A percentile compares a stretch with the other conserved stretches of the same genome.
Evolutionary conservation across 331 rosid species (phyloP).

Genomic region (Arachis monticola): DNA sequence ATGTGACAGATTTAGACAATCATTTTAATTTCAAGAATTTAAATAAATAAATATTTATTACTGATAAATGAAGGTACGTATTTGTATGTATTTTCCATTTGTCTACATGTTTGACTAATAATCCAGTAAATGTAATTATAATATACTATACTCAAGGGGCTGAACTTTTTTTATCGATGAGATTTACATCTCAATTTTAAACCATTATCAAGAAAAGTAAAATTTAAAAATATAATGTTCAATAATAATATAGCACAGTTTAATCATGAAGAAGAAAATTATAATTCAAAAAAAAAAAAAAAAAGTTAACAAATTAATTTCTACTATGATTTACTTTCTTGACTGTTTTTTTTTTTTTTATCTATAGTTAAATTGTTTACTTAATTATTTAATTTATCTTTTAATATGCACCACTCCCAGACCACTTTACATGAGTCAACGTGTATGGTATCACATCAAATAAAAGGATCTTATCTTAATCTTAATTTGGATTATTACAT

Average conservation of each 20-base stretch:
- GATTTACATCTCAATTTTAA: too few species aligned
- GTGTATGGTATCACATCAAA: background rate
- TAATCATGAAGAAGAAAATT: too few species aligned
- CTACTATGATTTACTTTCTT: background rate
- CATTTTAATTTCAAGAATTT: background rate
- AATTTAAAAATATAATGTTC: too few species aligned
- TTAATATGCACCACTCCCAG: background rate
- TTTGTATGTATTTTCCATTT: background rate
- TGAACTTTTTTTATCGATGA: background rate
- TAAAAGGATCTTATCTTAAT: background rate
- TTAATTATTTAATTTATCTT: too few species aligned
- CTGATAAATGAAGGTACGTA: background rate
- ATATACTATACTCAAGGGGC: background rate
- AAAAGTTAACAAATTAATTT: too few species aligned
- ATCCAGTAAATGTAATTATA: background rate
- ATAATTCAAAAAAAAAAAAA: too few species aligned
- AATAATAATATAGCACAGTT: too few species aligned
- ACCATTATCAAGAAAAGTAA: too few species aligned
- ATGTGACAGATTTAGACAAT: too few species aligned
- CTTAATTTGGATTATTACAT: background rate
- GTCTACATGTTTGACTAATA: background rate
- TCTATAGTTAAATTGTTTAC: too few species aligned
- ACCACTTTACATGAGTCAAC: background rate
- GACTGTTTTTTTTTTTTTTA: too few species aligned
- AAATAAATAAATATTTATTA: background rate